Evolutionary conservation across 148 eudicot species (phyloP).

Genomic region (Drosera capensis): DNA sequence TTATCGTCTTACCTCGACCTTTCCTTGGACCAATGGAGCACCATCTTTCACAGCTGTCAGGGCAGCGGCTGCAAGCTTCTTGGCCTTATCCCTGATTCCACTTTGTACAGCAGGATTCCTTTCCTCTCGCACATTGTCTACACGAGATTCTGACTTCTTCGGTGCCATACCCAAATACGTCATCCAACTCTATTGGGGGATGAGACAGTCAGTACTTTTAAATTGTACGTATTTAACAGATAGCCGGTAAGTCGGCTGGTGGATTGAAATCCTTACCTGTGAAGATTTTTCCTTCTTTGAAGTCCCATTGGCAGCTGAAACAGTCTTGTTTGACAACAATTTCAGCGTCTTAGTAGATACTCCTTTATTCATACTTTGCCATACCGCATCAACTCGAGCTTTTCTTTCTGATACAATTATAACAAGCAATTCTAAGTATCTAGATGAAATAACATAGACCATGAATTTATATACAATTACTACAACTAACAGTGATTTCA

Average conservation of each 20-base stretch:
- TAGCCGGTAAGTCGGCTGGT: too few species aligned
- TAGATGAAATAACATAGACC: too few species aligned
- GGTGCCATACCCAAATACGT: constrained; percentile 45
- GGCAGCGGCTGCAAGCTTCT: constrained; percentile 80
- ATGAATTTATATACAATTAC: too few species aligned
- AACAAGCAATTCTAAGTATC: constrained; percentile 1
- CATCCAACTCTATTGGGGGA: constrained; percentile 59
- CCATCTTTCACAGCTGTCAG: constrained; percentile 67
- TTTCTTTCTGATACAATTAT: constrained; percentile 46
- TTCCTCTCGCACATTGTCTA: constrained; percentile 8
- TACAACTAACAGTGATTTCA: too few species aligned
- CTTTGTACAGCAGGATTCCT: constrained; percentile 20
- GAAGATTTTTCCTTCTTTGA: constrained; percentile 25
- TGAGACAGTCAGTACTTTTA: background rate
- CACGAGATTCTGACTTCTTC: constrained; percentile 25
- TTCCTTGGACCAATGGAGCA: constrained; percentile 40
- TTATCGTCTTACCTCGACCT: constrained; percentile 50
- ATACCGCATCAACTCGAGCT: constrained; percentile 74
- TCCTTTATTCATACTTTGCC: constrained; percentile 94
- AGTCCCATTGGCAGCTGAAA: constrained; percentile 17
- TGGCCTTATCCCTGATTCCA: constrained; percentile 54
- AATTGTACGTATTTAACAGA: background rate
- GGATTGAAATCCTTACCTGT: constrained; percentile 24
- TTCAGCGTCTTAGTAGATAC: constrained; percentile 44
- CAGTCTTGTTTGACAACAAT: constrained; percentile 32